Conservation (phyloP, 495 filamentous ascomycete species). For the Hypomontagnella submonticulosa region DNA sequence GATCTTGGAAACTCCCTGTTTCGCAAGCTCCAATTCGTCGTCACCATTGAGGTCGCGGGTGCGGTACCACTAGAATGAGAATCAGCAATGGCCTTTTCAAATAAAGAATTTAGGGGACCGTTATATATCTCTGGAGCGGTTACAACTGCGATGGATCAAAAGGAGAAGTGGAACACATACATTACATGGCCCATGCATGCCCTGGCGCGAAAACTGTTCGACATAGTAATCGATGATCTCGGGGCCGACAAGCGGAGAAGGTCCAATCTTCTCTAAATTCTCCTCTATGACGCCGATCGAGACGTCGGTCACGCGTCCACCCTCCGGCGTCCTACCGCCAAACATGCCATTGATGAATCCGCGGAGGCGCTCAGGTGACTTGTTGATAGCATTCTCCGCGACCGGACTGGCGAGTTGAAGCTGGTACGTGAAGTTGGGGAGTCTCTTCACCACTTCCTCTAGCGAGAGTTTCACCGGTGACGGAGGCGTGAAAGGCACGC, state of each 20-base stretch:
- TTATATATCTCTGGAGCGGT: too few species aligned
- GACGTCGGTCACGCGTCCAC: conserved; percentile 65
- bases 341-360: conserved; percentile 76
- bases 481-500: conserved; percentile 75
- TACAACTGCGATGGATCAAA: too few species aligned
- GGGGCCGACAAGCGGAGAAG: conserved; percentile 65
- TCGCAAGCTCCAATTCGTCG: conserved; percentile 69
- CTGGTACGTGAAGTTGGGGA: conserved; percentile 87
- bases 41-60: conserved; percentile 75
- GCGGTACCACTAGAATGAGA: conserved; percentile 72
- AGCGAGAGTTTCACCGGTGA: conserved; percentile 59
- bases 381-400: conserved; percentile 69
- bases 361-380: conserved; percentile 64
- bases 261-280: conserved; percentile 61
- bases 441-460: conserved; percentile 63
- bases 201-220: conserved; percentile 72
- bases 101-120: too few species aligned
- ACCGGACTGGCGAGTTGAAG: conserved; percentile 75
- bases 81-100: too few species aligned
- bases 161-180: too few species aligned
- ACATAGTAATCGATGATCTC: conserved; percentile 83
- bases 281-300: conserved; percentile 65
- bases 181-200: conserved; percentile 80
- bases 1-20: conserved; percentile 57
- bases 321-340: conserved; percentile 67